These are phyloP conservation scores for Microbotryum lychnidis-dioicae DNA, from an alignment of 1,284 basidiomycete species.

Conservation along the genomic window DNA sequence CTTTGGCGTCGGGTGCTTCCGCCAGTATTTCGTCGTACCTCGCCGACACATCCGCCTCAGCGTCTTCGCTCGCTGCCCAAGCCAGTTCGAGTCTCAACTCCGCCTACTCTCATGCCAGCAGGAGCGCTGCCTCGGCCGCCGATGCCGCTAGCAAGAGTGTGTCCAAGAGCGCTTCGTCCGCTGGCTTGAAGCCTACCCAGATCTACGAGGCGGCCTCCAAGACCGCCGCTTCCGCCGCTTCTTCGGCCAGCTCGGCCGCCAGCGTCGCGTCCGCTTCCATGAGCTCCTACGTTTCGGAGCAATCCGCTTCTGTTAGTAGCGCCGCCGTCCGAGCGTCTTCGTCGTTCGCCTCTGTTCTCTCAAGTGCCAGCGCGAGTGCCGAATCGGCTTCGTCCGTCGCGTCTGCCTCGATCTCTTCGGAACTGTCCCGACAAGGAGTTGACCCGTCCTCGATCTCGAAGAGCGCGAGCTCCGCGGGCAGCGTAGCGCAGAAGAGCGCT, in stretches of 20 bases:
- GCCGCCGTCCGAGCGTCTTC: neutral
- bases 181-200: neutral
- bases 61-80: slow-evolving; percentile 11
- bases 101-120: slow-evolving; percentile 8
- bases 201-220: neutral
- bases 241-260: neutral
- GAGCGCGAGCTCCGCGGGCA: slow-evolving; percentile 8
- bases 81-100: slow-evolving; percentile 10
- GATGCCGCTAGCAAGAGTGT: slow-evolving; percentile 1
- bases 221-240: neutral
- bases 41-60: slow-evolving; percentile 7
- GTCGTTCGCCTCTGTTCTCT: slow-evolving; percentile 1
- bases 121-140: slow-evolving; percentile 9
- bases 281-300: neutral
- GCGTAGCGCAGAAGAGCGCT: slow-evolving; percentile 11
- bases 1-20: slow-evolving; percentile 6
- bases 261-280: slow-evolving; percentile 3
- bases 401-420: slow-evolving; percentile 13
- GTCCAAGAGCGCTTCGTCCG: neutral
- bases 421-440: slow-evolving; percentile 16
- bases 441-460: slow-evolving; percentile 17
- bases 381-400: slow-evolving; percentile 19
- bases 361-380: slow-evolving; percentile 1
- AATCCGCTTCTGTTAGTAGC: neutral
- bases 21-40: slow-evolving; percentile 10